Conservation (phyloP, 2,329 filamentous ascomycete species). For the Phyllosticta capitalensis region DNA sequence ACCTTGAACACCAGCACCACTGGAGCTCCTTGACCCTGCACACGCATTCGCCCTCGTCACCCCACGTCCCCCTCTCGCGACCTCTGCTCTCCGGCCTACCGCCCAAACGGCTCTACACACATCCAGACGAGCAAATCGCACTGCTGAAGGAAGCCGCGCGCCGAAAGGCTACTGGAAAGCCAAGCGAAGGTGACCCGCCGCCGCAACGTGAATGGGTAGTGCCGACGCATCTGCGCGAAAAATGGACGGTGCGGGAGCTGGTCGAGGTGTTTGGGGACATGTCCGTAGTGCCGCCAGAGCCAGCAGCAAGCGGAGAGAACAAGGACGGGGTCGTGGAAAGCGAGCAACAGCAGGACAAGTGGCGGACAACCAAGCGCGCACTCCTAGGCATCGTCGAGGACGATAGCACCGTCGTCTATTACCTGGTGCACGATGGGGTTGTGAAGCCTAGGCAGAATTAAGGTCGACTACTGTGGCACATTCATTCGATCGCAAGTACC, state of each 20-base stretch:
- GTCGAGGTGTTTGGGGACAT: slow-evolving; percentile 58
- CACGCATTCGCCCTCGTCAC: slow-evolving; percentile 34
- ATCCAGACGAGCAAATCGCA: slow-evolving; percentile 73
- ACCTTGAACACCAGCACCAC: slow-evolving; percentile 65
- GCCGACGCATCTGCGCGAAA: slow-evolving; percentile 62
- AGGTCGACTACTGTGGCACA: background rate
- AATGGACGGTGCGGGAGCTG: slow-evolving; percentile 58
- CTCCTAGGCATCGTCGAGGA: slow-evolving; percentile 67
- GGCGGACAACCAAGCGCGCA: slow-evolving; percentile 52
- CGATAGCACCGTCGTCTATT: slow-evolving; percentile 78
- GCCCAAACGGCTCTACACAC: slow-evolving; percentile 62
- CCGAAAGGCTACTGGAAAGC: slow-evolving; percentile 29
- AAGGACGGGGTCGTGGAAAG: slow-evolving; percentile 10
- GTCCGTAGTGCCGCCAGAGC: slow-evolving; percentile 31
- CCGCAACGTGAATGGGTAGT: slow-evolving; percentile 65
- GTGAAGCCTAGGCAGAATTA: slow-evolving; percentile 78
- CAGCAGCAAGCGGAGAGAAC: slow-evolving; percentile 16
- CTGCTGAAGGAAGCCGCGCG: slow-evolving; percentile 51
- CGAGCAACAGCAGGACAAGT: slow-evolving; percentile 28
- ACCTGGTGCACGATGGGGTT: slow-evolving; percentile 76
- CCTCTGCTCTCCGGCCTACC: slow-evolving; percentile 64
- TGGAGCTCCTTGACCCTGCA: slow-evolving; percentile 57
- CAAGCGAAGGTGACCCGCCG: background rate
- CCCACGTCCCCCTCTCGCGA: slow-evolving; percentile 38
- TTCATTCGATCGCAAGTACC: background rate